Percentiles rank a stretch among this genome's conserved stretches.
Evolutionary conservation across 176 grass and related monocot species (phyloP).

Genomic region (Carex myosuroides): DNA sequence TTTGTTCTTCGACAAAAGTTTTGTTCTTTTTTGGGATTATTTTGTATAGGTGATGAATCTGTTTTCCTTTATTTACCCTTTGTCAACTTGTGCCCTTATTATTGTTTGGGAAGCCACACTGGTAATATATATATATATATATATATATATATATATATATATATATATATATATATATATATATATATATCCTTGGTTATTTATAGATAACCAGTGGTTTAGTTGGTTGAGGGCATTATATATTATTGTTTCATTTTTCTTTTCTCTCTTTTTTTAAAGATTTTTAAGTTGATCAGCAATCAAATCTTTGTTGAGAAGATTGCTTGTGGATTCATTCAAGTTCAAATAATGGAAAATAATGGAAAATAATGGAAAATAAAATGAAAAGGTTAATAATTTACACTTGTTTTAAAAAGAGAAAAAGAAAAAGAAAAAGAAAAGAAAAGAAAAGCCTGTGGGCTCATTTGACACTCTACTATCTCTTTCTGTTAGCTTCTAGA

Average conservation of each 20-base stretch:
- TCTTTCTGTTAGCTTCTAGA: conserved; percentile 9
- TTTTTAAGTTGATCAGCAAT: conserved; percentile 1
- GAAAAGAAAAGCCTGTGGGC: background rate
- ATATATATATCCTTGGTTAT: background rate
- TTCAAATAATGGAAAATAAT: background rate
- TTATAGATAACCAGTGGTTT: background rate
- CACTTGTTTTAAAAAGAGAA: background rate
- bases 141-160: no score
- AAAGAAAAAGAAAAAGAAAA: background rate
- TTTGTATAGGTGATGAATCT: background rate
- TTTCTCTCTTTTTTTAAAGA: background rate
- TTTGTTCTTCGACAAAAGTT: background rate
- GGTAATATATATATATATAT: background rate
- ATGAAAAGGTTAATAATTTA: background rate
- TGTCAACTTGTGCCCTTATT: no score
- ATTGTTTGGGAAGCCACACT: background rate
- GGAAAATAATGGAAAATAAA: background rate
- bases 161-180: no score
- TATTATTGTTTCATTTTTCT: background rate
- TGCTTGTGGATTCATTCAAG: background rate
- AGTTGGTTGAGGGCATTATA: background rate
- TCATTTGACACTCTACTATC: background rate
- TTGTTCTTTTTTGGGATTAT: background rate
- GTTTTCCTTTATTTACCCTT: no score
- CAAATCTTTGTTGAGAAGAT: conserved; percentile 1